Conservation (phyloP, 208 protist species). For the Wallacemonas sp. region DNA sequence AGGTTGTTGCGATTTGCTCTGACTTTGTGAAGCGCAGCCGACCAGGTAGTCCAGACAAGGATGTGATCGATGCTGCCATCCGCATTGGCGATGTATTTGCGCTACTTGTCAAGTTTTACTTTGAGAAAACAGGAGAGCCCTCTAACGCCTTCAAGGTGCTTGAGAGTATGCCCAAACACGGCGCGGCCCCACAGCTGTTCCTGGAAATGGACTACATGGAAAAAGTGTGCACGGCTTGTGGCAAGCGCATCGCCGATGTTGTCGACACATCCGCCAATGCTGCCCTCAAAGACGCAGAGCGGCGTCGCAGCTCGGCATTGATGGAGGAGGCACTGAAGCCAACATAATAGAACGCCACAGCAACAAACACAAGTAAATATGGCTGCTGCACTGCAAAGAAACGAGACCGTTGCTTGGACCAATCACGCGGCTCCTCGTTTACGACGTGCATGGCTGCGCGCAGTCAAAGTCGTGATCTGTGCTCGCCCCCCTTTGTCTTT, state of each 20-base stretch:
- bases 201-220: conserved; percentile 89
- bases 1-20: conserved; percentile 81
- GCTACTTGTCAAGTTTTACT: conserved; percentile 93
- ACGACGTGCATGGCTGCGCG: too few species aligned
- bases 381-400: too few species aligned
- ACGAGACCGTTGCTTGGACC: too few species aligned
- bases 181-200: conserved; percentile 85
- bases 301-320: conserved; percentile 20
- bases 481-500: conserved; percentile 13
- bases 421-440: too few species aligned
- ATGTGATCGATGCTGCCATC: conserved; percentile 73
- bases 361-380: background rate
- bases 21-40: conserved; percentile 87
- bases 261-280: conserved; percentile 1
- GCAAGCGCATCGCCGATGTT: conserved; percentile 58
- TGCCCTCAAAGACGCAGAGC: conserved; percentile 5
- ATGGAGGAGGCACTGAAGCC: conserved; percentile 28
- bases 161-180: conserved; percentile 91
- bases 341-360: background rate
- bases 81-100: conserved; percentile 96
- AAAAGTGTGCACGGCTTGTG: conserved; percentile 79
- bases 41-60: conserved; percentile 54
- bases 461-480: background rate
- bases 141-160: conserved; percentile 88
- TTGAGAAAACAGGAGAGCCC: conserved; percentile 68